Conservation (phyloP, 345 rosid genomes). For the Camelina hispida region DNA sequence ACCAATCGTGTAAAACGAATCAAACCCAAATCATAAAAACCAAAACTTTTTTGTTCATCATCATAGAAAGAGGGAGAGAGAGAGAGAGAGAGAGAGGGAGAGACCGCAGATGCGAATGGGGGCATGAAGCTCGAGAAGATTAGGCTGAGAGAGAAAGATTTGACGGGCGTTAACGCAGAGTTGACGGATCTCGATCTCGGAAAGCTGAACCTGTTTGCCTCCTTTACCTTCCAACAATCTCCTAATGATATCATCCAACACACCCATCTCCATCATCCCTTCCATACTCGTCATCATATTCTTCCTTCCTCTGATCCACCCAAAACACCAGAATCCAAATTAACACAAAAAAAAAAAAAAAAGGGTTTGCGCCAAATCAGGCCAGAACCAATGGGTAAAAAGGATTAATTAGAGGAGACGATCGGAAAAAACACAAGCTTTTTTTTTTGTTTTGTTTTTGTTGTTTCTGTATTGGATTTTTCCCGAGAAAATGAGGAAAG, state of each 20-base stretch:
- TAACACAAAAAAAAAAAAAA: not conserved
- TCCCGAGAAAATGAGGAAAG: conserved; percentile 39
- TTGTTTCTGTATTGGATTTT: not conserved
- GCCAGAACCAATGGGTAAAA: conserved; percentile 23
- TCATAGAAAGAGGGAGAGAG: not conserved
- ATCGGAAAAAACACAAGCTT: conserved; percentile 27
- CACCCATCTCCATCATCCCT: conserved; percentile 76
- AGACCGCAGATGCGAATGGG: conserved; percentile 93
- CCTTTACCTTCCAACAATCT: conserved; percentile 93
- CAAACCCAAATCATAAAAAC: conserved; percentile 21
- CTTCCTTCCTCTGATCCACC: conserved; percentile 38
- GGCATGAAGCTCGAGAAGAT: conserved; percentile 79
- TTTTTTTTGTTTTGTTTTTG: not conserved
- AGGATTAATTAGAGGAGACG: not conserved
- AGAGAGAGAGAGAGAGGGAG: conserved; percentile 26
- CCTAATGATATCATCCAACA: conserved; percentile 91
- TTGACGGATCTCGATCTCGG: conserved; percentile 98
- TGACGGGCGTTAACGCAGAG: conserved; percentile 94
- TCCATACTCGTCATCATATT: conserved; percentile 70
- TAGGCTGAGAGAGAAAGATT: conserved; percentile 87
- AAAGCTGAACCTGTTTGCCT: conserved; percentile 92
- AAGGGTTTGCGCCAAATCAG: conserved; percentile 37
- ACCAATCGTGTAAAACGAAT: conserved; percentile 11
- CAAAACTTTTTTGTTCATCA: not conserved
- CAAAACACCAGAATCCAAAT: conserved; percentile 23